Conservation (phyloP, 169 alveolate species). For the Eimeria maxima region DNA sequence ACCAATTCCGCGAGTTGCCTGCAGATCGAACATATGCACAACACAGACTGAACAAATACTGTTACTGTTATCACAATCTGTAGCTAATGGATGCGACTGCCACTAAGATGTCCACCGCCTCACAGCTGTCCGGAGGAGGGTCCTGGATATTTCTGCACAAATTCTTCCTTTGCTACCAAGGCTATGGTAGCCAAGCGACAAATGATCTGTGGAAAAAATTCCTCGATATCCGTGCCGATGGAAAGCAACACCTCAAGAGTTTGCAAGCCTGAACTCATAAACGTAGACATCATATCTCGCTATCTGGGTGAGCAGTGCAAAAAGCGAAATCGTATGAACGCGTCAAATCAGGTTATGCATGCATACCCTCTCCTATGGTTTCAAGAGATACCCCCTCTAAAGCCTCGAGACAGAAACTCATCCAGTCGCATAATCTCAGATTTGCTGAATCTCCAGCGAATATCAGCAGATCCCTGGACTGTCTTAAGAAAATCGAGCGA, state of each 20-base stretch:
- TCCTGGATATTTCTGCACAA: neutral
- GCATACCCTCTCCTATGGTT: slow-evolving; percentile 38
- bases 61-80: neutral
- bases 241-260: slow-evolving; percentile 48
- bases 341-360: neutral
- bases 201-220: slow-evolving; percentile 53
- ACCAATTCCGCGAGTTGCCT: neutral
- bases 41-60: neutral
- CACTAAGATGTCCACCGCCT: neutral
- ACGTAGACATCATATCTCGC: neutral
- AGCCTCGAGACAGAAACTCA: slow-evolving; percentile 36
- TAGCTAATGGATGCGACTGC: neutral
- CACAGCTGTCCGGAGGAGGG: slow-evolving; percentile 9
- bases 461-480: slow-evolving; percentile 22
- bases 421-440: slow-evolving; percentile 66
- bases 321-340: too few species aligned
- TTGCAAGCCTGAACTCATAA: slow-evolving; percentile 19
- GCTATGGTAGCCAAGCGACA: slow-evolving; percentile 51
- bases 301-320: neutral
- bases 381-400: slow-evolving; percentile 13
- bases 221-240: slow-evolving; percentile 47
- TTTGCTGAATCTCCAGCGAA: slow-evolving; percentile 52
- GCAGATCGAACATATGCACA: neutral
- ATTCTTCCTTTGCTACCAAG: slow-evolving; percentile 15
- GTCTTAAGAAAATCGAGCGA: slow-evolving; percentile 19